Evolutionary conservation across 257 asterid genomes (phyloP).

Genomic region (Eustoma russellianum): DNA sequence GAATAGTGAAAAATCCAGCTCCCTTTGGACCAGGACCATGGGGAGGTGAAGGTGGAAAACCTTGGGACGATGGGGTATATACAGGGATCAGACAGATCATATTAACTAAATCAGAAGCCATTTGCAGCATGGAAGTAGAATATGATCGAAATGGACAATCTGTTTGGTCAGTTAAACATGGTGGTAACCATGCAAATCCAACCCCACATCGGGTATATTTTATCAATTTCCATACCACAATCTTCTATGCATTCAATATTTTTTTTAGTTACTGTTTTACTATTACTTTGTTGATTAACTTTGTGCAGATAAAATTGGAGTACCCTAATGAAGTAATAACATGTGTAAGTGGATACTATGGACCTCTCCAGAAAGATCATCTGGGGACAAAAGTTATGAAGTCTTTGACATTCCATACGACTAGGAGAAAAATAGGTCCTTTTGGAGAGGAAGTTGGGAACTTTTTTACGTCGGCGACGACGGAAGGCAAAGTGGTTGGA

Average conservation of each 20-base stretch:
- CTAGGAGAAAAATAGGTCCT: conserved; percentile 54
- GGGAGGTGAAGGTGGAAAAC: conserved; percentile 85
- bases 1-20: conserved; percentile 33
- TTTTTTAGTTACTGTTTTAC: no score
- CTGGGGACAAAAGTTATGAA: conserved; percentile 35
- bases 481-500: conserved; percentile 80
- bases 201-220: no score
- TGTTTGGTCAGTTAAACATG: conserved; percentile 67
- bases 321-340: conserved; percentile 63
- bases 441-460: conserved; percentile 61
- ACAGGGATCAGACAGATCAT: conserved; percentile 63
- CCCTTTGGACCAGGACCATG: conserved; percentile 88
- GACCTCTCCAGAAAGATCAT: conserved; percentile 35
- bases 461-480: conserved; percentile 55
- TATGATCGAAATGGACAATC: conserved; percentile 86
- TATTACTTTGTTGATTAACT: no score
- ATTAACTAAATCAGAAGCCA: conserved; percentile 39
- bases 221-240: no score
- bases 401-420: conserved; percentile 55
- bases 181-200: no score
- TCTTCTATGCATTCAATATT: no score
- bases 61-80: conserved; percentile 88
- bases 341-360: conserved; percentile 61
- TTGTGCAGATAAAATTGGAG: no score
- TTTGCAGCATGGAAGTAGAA: conserved; percentile 58